Base-by-base conservation (phyloP, 163 green algal genomes). In the Coccomyxa subellipsoidea region DNA sequence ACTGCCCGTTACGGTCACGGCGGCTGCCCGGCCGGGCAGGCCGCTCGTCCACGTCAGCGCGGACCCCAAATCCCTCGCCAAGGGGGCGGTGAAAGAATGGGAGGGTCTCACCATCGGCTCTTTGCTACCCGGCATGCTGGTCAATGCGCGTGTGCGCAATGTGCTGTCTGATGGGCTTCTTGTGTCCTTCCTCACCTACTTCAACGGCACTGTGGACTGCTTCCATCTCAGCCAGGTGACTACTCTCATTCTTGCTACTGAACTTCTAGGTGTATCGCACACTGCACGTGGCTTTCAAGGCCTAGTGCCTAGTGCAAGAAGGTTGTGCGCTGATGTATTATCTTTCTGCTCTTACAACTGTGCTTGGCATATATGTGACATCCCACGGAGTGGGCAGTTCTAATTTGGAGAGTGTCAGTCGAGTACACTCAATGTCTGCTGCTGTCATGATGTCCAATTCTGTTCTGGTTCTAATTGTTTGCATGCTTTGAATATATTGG, bases 161-260 rank as follows among this genome's bases (percentile, higher is more conserved):
- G 84, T 95, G 59, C 84, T 94, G 18, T 84, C 83, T 15, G 95
- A 98, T 84, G 96, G 96, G 10, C 84, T 99, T 21, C 69, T 93
- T 23, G 82, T 97, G 21, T 92, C 84, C 78, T 98, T 99, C 84
- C 87, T 97, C 34, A 94, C 89, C 47, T 98, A 93, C 86, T 98
- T 99, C 85, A 92, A 90, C 75, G 96, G 93, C 80, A 96, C 91
- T 1, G 85, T 98, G 12, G 94, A 98, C 87, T 79, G 82, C 35
- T 96, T 95, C 83, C 94, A 98, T 84, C 87, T 98, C 12, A 70
- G 80, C 18, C 71, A 88, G 79, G 83, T 86, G 47, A 71, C 27
- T 73, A 4, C 66, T 36, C 66, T 73, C 29, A 27, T 73, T 73
- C 5, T 36, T 73, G 8, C 66, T 34, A 73, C 29, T 66, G 47